A percentile compares a stretch with the other conserved stretches of the same genome.
Conservation (phyloP, 2,329 filamentous ascomycete genomes). For the Ascochyta viciae-villosae region DNA sequence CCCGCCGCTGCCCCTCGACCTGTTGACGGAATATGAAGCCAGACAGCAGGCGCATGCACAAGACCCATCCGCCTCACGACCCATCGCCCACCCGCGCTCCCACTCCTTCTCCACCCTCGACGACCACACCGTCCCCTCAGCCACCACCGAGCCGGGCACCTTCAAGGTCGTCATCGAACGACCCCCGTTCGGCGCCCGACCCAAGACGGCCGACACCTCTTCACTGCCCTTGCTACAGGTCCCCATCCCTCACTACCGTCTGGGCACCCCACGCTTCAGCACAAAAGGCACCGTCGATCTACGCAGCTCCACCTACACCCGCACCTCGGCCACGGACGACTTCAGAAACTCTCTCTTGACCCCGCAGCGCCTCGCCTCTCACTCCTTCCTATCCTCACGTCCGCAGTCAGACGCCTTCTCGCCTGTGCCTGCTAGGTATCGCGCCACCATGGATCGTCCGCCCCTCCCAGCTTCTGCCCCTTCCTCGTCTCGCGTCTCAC, state of each 20-base stretch:
- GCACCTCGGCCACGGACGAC: slow-evolving; percentile 73
- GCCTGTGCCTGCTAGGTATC: slow-evolving; percentile 41
- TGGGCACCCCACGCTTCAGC: slow-evolving; percentile 84
- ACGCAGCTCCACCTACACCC: slow-evolving; percentile 77
- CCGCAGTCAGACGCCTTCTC: slow-evolving; percentile 49
- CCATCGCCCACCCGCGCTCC: slow-evolving; percentile 58
- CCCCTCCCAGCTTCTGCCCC: slow-evolving; percentile 44
- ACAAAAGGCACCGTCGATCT: slow-evolving; percentile 76
- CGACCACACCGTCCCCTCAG: slow-evolving; percentile 60
- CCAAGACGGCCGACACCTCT: slow-evolving; percentile 67
- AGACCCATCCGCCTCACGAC: slow-evolving; percentile 25
- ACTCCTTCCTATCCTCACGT: slow-evolving; percentile 47
- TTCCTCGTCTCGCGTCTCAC: slow-evolving; percentile 47
- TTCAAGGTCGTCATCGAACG: slow-evolving; percentile 84
- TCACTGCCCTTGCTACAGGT: slow-evolving; percentile 69
- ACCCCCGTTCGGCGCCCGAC: slow-evolving; percentile 62
- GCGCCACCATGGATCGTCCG: slow-evolving; percentile 45
- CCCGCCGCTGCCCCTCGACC: slow-evolving; percentile 28
- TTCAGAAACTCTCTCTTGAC: slow-evolving; percentile 66
- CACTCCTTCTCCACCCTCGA: slow-evolving; percentile 80
- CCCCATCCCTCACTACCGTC: slow-evolving; percentile 81
- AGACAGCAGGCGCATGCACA: slow-evolving; percentile 12
- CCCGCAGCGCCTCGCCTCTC: slow-evolving; percentile 45
- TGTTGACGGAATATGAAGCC: slow-evolving; percentile 11
- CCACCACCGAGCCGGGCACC: slow-evolving; percentile 68